These are phyloP conservation scores for Vanderwaltozyma verrucispora DNA, from an alignment of 805 yeast genomes.

Conservation along the genomic window DNA sequence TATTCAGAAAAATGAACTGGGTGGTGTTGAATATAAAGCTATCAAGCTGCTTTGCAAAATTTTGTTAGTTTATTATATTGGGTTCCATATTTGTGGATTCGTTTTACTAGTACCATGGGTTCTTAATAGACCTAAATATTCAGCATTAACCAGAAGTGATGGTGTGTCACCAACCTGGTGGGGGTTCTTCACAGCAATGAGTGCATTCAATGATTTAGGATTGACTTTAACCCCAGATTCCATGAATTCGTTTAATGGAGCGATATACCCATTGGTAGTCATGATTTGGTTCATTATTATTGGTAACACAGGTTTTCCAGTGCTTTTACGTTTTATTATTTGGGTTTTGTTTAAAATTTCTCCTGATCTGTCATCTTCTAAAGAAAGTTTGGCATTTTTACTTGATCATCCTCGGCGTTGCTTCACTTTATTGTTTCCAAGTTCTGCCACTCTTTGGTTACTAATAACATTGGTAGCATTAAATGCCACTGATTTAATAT, in stretches of 20 bases:
- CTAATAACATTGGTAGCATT: slow-evolving; percentile 59
- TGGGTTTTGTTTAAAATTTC: slow-evolving; percentile 69
- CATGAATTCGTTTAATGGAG: slow-evolving; percentile 53
- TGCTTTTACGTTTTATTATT: slow-evolving; percentile 65
- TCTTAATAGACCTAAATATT: slow-evolving; percentile 32
- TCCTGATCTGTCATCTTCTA: slow-evolving; percentile 48
- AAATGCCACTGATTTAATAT: slow-evolving; percentile 67
- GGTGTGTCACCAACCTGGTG: slow-evolving; percentile 85
- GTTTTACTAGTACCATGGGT: slow-evolving; percentile 56
- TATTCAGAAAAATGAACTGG: slow-evolving; percentile 84
- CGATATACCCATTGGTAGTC: slow-evolving; percentile 55
- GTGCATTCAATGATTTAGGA: slow-evolving; percentile 82
- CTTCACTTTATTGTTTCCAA: slow-evolving; percentile 83
- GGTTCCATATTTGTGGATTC: slow-evolving; percentile 54
- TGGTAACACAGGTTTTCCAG: slow-evolving; percentile 95
- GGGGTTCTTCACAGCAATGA: slow-evolving; percentile 76
- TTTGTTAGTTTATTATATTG: slow-evolving; percentile 57
- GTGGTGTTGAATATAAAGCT: slow-evolving; percentile 95
- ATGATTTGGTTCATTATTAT: slow-evolving; percentile 65
- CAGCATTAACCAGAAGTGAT: slow-evolving; percentile 33
- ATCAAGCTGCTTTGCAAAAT: slow-evolving; percentile 63
- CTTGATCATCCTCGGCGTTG: slow-evolving; percentile 97
- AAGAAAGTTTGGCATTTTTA: slow-evolving; percentile 75
- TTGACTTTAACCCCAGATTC: slow-evolving; percentile 73
- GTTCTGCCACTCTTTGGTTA: slow-evolving; percentile 94